A percentile compares a stretch with the other conserved stretches of the same genome.
Conservation (phyloP, 495 filamentous ascomycete genomes). For the Penicillium robsamsonii region DNA sequence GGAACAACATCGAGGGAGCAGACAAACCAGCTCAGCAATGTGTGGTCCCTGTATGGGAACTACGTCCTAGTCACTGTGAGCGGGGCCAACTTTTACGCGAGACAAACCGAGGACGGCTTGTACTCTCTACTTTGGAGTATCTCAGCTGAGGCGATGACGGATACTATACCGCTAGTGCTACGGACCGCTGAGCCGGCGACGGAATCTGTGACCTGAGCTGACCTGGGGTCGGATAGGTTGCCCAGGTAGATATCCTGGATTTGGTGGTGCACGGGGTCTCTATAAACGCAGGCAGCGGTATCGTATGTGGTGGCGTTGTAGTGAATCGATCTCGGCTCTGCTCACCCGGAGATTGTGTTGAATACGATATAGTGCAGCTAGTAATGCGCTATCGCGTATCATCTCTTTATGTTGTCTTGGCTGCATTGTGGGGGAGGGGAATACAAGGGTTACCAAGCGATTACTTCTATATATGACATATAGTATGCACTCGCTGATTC, state of each 20-base stretch:
- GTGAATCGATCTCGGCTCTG: background rate
- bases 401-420: background rate
- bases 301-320: background rate
- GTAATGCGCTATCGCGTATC: background rate
- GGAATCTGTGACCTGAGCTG: slow-evolving; percentile 10
- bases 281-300: background rate
- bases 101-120: slow-evolving; percentile 7
- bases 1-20: background rate
- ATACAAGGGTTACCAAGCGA: background rate
- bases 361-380: background rate
- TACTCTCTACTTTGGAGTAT: slow-evolving; percentile 18
- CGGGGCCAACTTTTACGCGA: slow-evolving; percentile 18
- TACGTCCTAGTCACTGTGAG: slow-evolving; percentile 18
- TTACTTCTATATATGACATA: background rate
- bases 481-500: background rate
- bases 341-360: background rate
- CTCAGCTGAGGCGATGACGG: slow-evolving; percentile 7
- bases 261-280: background rate
- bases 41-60: slow-evolving; percentile 18
- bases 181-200: slow-evolving; percentile 20
- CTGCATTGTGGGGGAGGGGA: background rate
- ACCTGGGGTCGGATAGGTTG: background rate
- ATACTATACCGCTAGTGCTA: slow-evolving; percentile 13
- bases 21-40: slow-evolving; percentile 9
- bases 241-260: background rate